phyloP scores from a whole-genome alignment of 176 grass and related monocot species.

The Secale cereale region DNA sequence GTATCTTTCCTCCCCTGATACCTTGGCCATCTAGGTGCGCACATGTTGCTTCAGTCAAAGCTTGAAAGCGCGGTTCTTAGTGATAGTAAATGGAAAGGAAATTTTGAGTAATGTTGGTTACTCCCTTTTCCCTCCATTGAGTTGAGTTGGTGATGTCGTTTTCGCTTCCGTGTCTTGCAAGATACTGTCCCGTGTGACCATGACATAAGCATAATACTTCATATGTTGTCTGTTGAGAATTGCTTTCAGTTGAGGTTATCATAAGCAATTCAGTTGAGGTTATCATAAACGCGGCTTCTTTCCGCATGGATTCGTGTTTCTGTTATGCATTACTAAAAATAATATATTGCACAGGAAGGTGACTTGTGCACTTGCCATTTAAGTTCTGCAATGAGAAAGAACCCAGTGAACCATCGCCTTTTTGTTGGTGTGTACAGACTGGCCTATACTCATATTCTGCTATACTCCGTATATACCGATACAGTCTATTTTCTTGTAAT shows the following conservation, averaged over 20 bases:
- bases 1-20: conserved; percentile 9
- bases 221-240: not conserved
- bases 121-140: conserved; percentile 30
- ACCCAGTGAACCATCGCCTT: not conserved
- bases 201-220: conserved; percentile 2
- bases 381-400: not conserved
- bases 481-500: not conserved
- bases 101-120: conserved; percentile 41
- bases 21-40: not conserved
- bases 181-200: not conserved
- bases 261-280: conserved; percentile 21
- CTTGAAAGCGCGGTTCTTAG: conserved; percentile 4
- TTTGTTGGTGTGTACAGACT: not conserved
- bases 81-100: conserved; percentile 38
- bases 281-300: conserved; percentile 5
- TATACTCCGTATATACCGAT: not conserved
- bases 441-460: not conserved
- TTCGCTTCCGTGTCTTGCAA: conserved; percentile 17
- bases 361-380: not conserved
- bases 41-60: conserved; percentile 26
- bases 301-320: not conserved
- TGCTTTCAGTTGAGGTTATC: conserved; percentile 28
- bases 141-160: conserved; percentile 5
- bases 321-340: not conserved
- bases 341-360: not conserved